A percentile compares a stretch with the other conserved stretches of the same genome.
Conservation (phyloP, 164 flowering plant genomes). For the Vitis rupestris region DNA sequence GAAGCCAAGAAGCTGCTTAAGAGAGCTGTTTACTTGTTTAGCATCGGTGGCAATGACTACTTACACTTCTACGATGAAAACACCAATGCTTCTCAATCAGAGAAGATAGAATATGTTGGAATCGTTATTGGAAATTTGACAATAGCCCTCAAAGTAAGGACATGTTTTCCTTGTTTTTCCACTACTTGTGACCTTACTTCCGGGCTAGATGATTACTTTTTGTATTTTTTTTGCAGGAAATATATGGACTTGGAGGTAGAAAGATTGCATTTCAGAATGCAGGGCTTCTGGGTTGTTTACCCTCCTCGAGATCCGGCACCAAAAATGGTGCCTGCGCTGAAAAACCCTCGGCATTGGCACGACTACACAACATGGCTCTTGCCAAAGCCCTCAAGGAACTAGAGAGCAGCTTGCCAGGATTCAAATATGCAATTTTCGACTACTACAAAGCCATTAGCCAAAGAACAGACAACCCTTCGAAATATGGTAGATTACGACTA, state of each 20-base stretch:
- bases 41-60: conserved; percentile 26
- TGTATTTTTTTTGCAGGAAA: conserved; percentile 9
- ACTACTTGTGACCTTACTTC: too few relatives aligned
- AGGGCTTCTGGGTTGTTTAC: conserved; percentile 20
- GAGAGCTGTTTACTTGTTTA: conserved; percentile 22
- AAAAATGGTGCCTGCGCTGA: background rate
- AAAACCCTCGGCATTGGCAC: background rate
- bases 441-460: conserved; percentile 1
- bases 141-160: background rate
- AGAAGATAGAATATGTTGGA: conserved; percentile 8
- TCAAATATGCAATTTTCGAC: conserved; percentile 11
- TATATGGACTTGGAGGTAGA: conserved; percentile 26
- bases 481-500: too few relatives aligned
- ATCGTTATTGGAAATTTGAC: conserved; percentile 20
- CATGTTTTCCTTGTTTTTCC: background rate
- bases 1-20: conserved; percentile 15
- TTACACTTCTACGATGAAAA: background rate
- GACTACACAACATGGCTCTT: conserved; percentile 7
- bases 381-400: conserved; percentile 1
- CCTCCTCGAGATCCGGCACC: background rate
- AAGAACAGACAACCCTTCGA: background rate
- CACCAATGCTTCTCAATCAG: background rate
- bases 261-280: conserved; percentile 20
- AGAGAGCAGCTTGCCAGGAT: background rate
- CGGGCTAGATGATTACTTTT: too few relatives aligned